phyloP scores from a whole-genome alignment of 768 basidiomycete species.

The Calocybe gangraenosa region DNA sequence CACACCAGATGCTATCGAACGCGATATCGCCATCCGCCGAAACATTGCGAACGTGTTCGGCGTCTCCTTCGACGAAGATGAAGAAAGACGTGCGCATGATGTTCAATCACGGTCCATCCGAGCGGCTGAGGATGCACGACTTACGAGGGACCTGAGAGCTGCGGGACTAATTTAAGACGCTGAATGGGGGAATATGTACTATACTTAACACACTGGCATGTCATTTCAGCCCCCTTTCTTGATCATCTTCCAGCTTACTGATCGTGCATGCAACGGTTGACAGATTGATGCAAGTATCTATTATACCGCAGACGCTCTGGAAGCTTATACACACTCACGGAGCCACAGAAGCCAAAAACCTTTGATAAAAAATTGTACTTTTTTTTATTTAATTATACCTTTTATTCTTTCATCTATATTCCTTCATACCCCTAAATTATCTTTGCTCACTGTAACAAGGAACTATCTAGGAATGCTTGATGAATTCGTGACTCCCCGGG shows the following conservation, averaged over 20 bases:
- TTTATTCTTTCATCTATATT: too few species aligned
- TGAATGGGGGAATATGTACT: not conserved
- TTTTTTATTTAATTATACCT: too few species aligned
- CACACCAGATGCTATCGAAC: slow-evolving; percentile 44
- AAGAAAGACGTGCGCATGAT: slow-evolving; percentile 14
- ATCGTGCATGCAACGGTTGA: too few species aligned
- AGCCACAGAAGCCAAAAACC: too few species aligned
- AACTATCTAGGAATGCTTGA: too few species aligned
- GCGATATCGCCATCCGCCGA: slow-evolving; percentile 46
- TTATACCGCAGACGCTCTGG: too few species aligned
- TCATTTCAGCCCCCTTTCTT: not conserved
- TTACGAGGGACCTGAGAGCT: slow-evolving; percentile 45
- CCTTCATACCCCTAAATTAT: not conserved
- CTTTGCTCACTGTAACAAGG: too few species aligned
- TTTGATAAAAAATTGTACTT: too few species aligned
- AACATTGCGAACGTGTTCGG: slow-evolving; percentile 53
- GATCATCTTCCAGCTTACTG: too few species aligned
- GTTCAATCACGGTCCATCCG: slow-evolving; percentile 23
- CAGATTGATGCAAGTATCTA: too few species aligned
- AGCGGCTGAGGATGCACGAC: slow-evolving; percentile 38
- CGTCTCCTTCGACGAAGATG: slow-evolving; percentile 32
- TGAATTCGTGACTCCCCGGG: too few species aligned
- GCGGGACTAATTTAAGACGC: slow-evolving; percentile 48
- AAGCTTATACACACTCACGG: too few species aligned
- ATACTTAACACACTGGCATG: not conserved